phyloP scores from a whole-genome alignment of 306 rosid species.

The Ormosia emarginata region DNA sequence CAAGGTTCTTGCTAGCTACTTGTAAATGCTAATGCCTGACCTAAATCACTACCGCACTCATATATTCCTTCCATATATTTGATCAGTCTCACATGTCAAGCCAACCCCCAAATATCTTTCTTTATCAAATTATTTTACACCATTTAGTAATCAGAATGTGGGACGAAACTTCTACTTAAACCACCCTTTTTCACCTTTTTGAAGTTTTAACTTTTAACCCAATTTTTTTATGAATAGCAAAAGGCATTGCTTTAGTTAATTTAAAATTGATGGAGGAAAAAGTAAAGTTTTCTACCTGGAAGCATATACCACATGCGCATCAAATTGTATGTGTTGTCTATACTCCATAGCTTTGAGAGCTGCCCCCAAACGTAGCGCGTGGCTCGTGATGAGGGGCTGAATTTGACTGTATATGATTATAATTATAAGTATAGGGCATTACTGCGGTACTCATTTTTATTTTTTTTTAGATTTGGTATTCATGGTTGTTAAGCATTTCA shows the following conservation, averaged over 20 bases:
- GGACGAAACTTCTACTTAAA: slow-evolving; percentile 2
- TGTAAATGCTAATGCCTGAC: background rate
- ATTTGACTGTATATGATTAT: background rate
- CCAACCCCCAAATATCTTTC: background rate
- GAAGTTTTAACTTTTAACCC: background rate
- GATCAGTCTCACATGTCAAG: slow-evolving; percentile 9
- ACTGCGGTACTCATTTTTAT: too few species aligned
- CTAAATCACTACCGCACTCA: background rate
- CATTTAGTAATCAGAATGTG: slow-evolving; percentile 1
- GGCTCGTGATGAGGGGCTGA: background rate
- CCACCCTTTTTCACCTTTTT: background rate
- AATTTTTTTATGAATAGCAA: background rate
- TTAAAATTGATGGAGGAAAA: background rate
- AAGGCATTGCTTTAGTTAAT: background rate
- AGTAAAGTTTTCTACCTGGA: background rate
- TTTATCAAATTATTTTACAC: background rate
- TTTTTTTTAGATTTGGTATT: too few species aligned
- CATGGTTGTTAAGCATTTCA: too few species aligned
- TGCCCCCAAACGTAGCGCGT: background rate
- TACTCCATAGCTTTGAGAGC: background rate
- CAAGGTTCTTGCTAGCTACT: background rate
- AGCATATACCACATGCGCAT: background rate
- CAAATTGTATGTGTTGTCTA: background rate
- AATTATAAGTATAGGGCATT: too few species aligned
- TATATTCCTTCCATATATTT: background rate